Conservation (phyloP, 202 grass and related monocot species). For the Panicum virgatum region DNA sequence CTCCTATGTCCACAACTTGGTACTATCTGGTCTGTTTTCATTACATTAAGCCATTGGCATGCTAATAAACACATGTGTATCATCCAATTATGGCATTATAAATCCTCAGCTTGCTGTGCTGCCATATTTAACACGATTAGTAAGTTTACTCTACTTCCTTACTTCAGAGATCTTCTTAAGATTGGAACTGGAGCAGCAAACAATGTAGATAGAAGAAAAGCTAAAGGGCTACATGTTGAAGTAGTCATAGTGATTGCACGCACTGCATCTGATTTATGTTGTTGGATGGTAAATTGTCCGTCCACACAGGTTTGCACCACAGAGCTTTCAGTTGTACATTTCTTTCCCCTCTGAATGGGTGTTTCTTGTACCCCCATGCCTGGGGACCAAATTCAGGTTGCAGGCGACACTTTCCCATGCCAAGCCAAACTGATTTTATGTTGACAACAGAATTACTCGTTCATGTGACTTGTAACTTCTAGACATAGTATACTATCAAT, state of each 20-base stretch:
- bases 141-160: conserved; percentile 19
- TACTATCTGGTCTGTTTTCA: conserved; percentile 1
- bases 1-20: not conserved
- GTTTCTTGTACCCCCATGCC: not conserved
- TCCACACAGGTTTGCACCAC: conserved; percentile 51
- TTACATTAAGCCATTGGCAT: not conserved
- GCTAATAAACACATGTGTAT: conserved; percentile 10
- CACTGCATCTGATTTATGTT: conserved; percentile 39
- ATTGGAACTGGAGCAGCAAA: conserved; percentile 49
- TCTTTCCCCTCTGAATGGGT: not conserved
- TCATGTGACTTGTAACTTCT: not conserved
- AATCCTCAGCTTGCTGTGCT: not conserved
- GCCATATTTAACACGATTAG: not conserved
- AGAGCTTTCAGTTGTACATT: conserved; percentile 2
- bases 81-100: conserved; percentile 9
- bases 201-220: conserved; percentile 39
- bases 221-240: conserved; percentile 46
- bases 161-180: conserved; percentile 58
- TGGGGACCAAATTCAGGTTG: not conserved
- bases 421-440: not conserved
- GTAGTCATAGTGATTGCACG: conserved; percentile 51
- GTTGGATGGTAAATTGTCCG: conserved; percentile 44
- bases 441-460: not conserved
- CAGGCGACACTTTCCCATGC: not conserved
- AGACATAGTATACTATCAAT: not conserved